Conservation (phyloP, 768 basidiomycete genomes). For the Mycena galericulata region DNA sequence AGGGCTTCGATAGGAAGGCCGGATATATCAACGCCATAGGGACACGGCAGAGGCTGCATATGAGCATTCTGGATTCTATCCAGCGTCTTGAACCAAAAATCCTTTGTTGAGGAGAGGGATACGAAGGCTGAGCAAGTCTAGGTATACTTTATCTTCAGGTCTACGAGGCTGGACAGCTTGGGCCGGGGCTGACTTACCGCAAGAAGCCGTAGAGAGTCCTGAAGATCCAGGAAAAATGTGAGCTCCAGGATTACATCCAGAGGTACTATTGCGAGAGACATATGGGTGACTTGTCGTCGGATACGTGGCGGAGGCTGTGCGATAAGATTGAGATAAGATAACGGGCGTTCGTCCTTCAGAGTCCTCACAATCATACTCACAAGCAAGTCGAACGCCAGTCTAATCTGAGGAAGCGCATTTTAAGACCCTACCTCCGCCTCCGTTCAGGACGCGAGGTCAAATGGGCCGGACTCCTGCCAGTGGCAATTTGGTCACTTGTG, state of each 20-base stretch:
- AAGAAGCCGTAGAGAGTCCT: conserved; percentile 8
- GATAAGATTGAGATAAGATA: no score
- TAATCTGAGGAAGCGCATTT: conserved; percentile 3
- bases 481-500: no score
- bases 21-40: not conserved
- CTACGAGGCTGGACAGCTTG: no score
- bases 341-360: not conserved
- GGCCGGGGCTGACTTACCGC: not conserved
- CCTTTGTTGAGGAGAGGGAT: conserved; percentile 1
- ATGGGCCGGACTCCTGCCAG: no score
- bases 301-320: no score
- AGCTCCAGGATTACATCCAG: conserved; percentile 12
- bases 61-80: not conserved
- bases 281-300: no score
- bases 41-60: conserved; percentile 8
- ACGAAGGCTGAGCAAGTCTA: conserved; percentile 17
- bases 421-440: not conserved
- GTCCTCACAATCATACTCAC: not conserved
- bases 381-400: conserved; percentile 8
- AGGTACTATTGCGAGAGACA: conserved; percentile 29
- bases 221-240: conserved; percentile 6
- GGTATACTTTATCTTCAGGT: not conserved
- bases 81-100: conserved; percentile 27
- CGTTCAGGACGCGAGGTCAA: not conserved
- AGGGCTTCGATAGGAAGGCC: not conserved